Conservation (phyloP, 78 protist species). For the Dictyostelium capitatum region DNA sequence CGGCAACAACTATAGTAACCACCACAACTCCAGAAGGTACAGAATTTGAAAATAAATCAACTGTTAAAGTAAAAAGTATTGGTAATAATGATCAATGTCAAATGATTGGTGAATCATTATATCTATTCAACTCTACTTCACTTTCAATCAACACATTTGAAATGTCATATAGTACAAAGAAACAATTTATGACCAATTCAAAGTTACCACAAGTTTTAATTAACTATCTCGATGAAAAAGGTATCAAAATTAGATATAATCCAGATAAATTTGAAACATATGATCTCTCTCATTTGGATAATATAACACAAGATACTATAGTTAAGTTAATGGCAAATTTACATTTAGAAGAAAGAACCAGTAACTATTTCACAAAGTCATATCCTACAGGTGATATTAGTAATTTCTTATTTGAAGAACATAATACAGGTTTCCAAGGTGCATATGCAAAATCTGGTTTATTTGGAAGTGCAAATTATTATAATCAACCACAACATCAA, state of each 20-base stretch:
- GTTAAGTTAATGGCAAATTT: neutral
- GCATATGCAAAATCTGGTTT: too few species aligned
- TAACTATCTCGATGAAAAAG: neutral
- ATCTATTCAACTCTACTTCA: neutral
- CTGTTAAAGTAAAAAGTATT: neutral
- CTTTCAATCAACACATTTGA: conserved; percentile 4
- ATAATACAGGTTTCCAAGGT: too few species aligned
- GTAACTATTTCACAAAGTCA: neutral
- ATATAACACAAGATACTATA: neutral
- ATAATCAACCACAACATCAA: too few species aligned
- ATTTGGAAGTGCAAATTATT: too few species aligned
- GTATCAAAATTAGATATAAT: neutral
- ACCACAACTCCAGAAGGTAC: neutral
- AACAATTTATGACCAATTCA: neutral
- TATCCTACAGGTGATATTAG: neutral
- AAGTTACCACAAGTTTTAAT: neutral
- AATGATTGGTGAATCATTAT: neutral
- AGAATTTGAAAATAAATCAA: neutral
- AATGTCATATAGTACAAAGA: neutral
- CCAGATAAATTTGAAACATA: conserved; percentile 1
- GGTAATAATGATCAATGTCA: neutral
- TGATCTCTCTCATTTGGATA: neutral
- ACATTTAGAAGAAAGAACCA: neutral
- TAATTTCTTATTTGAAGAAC: neutral
- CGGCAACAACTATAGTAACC: too few species aligned